These are phyloP conservation scores for Mucuna pruriens DNA, from an alignment of 306 rosid species.

Conservation along the genomic window DNA sequence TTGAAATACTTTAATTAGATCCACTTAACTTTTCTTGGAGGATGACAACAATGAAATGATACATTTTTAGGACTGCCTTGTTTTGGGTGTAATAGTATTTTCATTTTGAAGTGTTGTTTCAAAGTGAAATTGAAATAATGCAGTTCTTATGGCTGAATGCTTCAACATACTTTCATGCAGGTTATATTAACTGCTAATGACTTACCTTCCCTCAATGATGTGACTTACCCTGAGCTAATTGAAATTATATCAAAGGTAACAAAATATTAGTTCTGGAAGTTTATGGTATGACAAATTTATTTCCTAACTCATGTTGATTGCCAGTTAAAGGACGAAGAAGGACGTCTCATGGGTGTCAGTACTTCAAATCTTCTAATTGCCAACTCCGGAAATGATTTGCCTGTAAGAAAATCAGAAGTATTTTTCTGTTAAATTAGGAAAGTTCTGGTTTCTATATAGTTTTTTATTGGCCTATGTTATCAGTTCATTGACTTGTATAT, in stretches of 20 bases:
- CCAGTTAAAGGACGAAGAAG: conserved; percentile 82
- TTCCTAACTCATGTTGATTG: conserved; percentile 38
- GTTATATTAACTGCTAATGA: conserved; percentile 94
- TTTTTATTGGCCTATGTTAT: neutral
- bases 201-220: conserved; percentile 89
- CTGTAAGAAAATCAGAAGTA: conserved; percentile 60
- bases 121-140: neutral
- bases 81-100: neutral
- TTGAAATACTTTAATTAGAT: conserved; percentile 11
- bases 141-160: conserved; percentile 5
- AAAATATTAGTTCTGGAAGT: neutral
- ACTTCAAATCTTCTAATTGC: conserved; percentile 74
- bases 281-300: conserved; percentile 9
- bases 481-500: neutral
- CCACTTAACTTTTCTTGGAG: neutral
- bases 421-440: neutral
- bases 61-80: neutral
- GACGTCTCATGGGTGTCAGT: conserved; percentile 73
- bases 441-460: neutral
- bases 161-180: conserved; percentile 54
- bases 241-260: conserved; percentile 79
- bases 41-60: neutral
- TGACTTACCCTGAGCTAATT: conserved; percentile 79
- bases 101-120: neutral
- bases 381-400: conserved; percentile 92